Base-by-base conservation (phyloP, 768 basidiomycete species). In the Mycena epipterygia region DNA sequence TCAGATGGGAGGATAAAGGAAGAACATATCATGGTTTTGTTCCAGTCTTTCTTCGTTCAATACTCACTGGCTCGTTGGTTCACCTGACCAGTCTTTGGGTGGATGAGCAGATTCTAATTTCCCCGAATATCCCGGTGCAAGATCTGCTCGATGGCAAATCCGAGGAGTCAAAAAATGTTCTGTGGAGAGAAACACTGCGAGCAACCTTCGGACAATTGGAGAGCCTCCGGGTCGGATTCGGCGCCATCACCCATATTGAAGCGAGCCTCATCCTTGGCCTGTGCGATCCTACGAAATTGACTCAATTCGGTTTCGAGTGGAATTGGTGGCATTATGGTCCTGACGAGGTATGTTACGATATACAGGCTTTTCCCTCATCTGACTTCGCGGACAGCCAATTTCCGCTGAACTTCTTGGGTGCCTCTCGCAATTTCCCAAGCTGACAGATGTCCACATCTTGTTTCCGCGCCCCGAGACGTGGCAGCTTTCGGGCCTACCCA, bases 71-170 rank as follows among this genome's bases (percentile, higher is more conserved):
- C 51, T 58, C 63, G 2, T 53, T 77, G 25, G 67, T 64, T 17
- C 67, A 71, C 16, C 69, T 77, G 9, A 46, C 48, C 11, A 42
- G 62, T 48, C 70, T 77, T 5, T 77, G 75, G 76, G 74, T 76
- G 25, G 70, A 77, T 52, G 64, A 74, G 49, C 51, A 53, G 16
- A 60, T 68, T 25, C 60, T 77, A 2, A 12, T 52, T 3, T 60
- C 37, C 25, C 29, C 19, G 2, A 3, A 17, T 29, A n/a, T n/a
- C n/a, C 1, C 16, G 1, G 25, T 57, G 3, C 56, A 39, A 48
- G 27, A 60, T 27, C 8, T 60, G 16, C 37, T 41, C 41, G 29
- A 51, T 27, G 12, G 49, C 17, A 27, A 8, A n/a, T n/a, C n/a
- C n/a, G n/a, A n/a, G n/a, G n/a, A n/a, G n/a, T n/a, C n/a, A n/a